Base-by-base conservation (phyloP, 352 stramenopile genomes). In the Globisporangium camurandrum region DNA sequence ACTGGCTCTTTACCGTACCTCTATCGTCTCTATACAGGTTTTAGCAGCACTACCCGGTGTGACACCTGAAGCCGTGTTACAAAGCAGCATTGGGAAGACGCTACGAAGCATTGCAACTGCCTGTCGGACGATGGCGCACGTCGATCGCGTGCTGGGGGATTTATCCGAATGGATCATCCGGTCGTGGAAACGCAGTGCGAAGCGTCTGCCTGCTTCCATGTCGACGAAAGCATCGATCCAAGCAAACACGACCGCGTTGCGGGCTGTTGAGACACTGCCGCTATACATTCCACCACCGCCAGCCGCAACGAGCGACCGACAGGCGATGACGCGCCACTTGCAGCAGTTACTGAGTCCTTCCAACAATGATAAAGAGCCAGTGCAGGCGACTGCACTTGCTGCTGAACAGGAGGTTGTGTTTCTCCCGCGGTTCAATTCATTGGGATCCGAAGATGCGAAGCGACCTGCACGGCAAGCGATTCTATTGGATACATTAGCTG, bases 141-240 rank as follows among this genome's bases (percentile, higher is more conserved):
- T 87, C 24, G 68, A 75, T 30, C 9, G 51, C 2, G 60, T 75
- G 10, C 64, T 72, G 8, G 72, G 72, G 16, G 75, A 85, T 40
- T 46, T 85, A n/a, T 66, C 75, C 4, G 55, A 70, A 16, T 84
- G 70, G 71, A 71, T 85, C 24, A 78, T 87, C 22, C 54, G 68
- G n/a, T 71, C 67, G 23, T 87, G 75, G 75, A 66, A 67, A 27
- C 67, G 51, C 43, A 68, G 64, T 10, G 69, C 70, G 12, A 69
- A 80, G 43, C 69, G 68, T 19, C 73, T 67, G 41, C 54, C 61
- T 3, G 61, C 76, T 20, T 62, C 66, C 1, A 59, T 56, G 16
- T 77, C 72, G 4, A 43, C 68, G 1, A 65, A 66, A 17, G 71
- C 78, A 8, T 49, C 69, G 22, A 61, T 81, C n/a, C 47, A 69